phyloP scores from a whole-genome alignment of 148 eudicot genomes.

The Rhododendron kiyosumense region DNA sequence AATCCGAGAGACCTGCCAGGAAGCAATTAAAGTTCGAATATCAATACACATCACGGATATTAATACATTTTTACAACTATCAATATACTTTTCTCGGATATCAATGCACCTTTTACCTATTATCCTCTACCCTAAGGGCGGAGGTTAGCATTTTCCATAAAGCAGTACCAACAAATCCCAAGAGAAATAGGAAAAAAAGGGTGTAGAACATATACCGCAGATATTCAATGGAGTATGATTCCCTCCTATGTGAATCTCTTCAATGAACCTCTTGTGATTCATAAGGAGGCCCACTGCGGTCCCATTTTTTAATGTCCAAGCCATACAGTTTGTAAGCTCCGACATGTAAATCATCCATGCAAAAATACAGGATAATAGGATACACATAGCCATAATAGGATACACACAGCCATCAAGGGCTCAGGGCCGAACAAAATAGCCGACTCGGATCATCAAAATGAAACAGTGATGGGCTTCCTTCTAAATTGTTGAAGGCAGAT shows the following conservation, averaged over 20 bases:
- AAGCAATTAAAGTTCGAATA: background rate
- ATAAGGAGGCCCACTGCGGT: background rate
- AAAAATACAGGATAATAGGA: background rate
- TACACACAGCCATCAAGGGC: too few relatives aligned
- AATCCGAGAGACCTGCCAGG: constrained; percentile 68
- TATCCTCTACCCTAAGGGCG: too few relatives aligned
- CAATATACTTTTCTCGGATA: too few relatives aligned
- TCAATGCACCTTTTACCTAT: too few relatives aligned
- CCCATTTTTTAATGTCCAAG: too few relatives aligned
- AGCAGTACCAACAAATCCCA: background rate
- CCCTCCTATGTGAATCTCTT: background rate
- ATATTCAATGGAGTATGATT: background rate
- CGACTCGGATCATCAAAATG: background rate
- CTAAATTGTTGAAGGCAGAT: too few relatives aligned
- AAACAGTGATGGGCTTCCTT: background rate
- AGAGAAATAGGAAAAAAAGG: background rate
- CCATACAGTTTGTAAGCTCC: too few relatives aligned
- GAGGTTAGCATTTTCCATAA: too few relatives aligned
- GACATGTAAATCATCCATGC: background rate
- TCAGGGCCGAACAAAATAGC: background rate
- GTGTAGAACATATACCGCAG: background rate
- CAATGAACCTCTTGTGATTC: background rate
- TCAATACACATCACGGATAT: too few relatives aligned
- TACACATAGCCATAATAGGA: background rate
- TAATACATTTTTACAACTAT: too few relatives aligned